Conservation (phyloP, 805 yeast genomes). For the Yarrowia yakushimensis region DNA sequence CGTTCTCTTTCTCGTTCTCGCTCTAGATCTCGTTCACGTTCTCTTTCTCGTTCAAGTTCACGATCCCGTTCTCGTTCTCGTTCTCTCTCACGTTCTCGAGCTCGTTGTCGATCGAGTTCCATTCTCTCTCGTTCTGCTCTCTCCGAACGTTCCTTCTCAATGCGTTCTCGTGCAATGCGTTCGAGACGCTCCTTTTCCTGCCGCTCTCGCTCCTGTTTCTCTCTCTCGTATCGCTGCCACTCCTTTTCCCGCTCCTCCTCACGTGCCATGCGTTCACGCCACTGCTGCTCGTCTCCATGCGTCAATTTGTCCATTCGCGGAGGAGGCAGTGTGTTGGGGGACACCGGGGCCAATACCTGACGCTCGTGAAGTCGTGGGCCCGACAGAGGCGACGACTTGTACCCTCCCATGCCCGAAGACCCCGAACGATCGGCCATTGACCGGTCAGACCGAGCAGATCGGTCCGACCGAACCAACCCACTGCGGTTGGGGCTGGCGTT, state of each 20-base stretch:
- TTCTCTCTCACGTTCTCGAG: not conserved
- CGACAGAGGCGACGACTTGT: conserved; percentile 9
- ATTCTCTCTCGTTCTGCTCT: not conserved
- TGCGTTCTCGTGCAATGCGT: not conserved
- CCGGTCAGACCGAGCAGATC: conserved; percentile 4
- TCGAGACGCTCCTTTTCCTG: conserved; percentile 3
- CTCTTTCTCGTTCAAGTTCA: not conserved
- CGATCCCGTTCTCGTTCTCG: not conserved
- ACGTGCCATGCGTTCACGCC: conserved; percentile 1
- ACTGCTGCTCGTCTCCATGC: conserved; percentile 8
- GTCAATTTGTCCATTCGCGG: conserved; percentile 13
- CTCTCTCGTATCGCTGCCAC: not conserved
- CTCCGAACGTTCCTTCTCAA: conserved; percentile 11
- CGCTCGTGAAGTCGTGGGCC: conserved; percentile 4
- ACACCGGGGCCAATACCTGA: conserved; percentile 4
- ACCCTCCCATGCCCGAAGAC: not conserved
- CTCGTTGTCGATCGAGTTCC: not conserved
- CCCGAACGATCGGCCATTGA: conserved; percentile 8
- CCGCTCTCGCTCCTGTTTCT: not conserved
- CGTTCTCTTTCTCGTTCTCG: not conserved
- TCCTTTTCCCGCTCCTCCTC: not conserved
- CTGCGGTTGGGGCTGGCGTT: conserved; percentile 12
- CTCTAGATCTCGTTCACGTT: not conserved
- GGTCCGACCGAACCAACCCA: not conserved
- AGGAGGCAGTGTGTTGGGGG: conserved; percentile 5